phyloP scores from a whole-genome alignment of 768 basidiomycete species.

The Boletus huronensis region DNA sequence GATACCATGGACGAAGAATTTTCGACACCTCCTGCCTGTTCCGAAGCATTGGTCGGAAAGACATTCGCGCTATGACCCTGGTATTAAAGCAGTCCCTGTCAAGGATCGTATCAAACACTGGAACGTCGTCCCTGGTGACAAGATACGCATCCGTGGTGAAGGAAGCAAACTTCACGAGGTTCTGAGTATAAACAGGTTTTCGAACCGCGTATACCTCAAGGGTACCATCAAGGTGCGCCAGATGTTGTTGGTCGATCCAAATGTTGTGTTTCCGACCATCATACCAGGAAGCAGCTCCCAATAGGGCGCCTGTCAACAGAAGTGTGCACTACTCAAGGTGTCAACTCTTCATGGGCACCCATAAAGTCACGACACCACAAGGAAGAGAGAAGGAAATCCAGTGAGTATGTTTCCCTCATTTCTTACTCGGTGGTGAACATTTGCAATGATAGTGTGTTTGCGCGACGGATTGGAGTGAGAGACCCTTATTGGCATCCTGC shows the following conservation, averaged over 20 bases:
- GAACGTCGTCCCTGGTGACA: constrained; percentile 87
- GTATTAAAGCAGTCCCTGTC: constrained; percentile 52
- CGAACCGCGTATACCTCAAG: constrained; percentile 63
- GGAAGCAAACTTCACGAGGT: constrained; percentile 64
- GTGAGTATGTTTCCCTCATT: constrained; percentile 35
- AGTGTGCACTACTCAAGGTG: constrained; percentile 74
- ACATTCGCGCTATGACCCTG: constrained; percentile 39
- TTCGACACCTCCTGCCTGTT: constrained; percentile 60
- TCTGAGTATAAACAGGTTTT: constrained; percentile 66
- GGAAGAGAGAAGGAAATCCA: constrained; percentile 39
- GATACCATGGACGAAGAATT: constrained; percentile 58
- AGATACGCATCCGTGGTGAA: constrained; percentile 67
- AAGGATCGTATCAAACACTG: constrained; percentile 78
- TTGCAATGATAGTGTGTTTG: constrained; percentile 59
- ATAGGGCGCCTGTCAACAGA: constrained; percentile 26
- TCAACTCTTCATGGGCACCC: constrained; percentile 70
- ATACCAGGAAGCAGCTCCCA: constrained; percentile 18
- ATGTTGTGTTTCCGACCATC: constrained; percentile 1
- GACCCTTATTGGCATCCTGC: constrained; percentile 56
- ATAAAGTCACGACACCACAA: constrained; percentile 35
- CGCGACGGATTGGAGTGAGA: constrained; percentile 62
- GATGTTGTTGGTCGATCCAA: background rate
- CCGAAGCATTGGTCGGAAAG: constrained; percentile 53
- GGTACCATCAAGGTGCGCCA: constrained; percentile 33
- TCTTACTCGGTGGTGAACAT: background rate